Percentiles rank a stretch among this genome's conserved stretches.
Evolutionary conservation across 116 monocot genomes (phyloP).

Genomic region (Iris pallida): DNA sequence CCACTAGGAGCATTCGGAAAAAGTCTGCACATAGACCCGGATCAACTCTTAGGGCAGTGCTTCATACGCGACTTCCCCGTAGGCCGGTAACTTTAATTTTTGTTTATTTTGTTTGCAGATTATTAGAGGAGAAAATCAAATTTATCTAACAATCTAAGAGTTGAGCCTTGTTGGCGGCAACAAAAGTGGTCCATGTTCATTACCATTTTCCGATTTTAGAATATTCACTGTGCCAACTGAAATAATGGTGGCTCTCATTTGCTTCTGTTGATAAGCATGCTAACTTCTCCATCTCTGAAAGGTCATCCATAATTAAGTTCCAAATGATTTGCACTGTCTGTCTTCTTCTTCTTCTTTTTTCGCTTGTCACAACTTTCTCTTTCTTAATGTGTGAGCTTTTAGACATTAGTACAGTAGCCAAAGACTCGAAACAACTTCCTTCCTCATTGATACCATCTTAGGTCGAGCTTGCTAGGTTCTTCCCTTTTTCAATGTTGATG

Average conservation of each 20-base stretch:
- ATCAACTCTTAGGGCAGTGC: too few species aligned
- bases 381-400: conserved; percentile 54
- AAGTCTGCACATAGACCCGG: too few species aligned
- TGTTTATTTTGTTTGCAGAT: too few species aligned
- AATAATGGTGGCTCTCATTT: conserved; percentile 10
- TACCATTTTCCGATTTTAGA: conserved; percentile 15
- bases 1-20: too few species aligned
- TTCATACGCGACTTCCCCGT: too few species aligned
- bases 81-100: too few species aligned
- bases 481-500: conserved; percentile 32
- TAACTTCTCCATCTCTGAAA: conserved; percentile 76
- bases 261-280: conserved; percentile 45
- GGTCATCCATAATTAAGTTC: conserved; percentile 81
- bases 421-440: conserved; percentile 48
- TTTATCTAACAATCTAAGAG: too few species aligned
- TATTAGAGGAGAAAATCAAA: too few species aligned
- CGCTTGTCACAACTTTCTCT: conserved; percentile 37
- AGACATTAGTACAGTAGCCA: conserved; percentile 48
- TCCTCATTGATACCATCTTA: conserved; percentile 74
- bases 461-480: conserved; percentile 46
- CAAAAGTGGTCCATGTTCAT: too few species aligned
- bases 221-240: conserved; percentile 18
- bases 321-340: conserved; percentile 32
- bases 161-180: too few species aligned
- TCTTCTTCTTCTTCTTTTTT: conserved; percentile 27